A percentile compares a stretch with the other conserved stretches of the same genome.
phyloP scores from a whole-genome alignment of 768 basidiomycete species.

The Hydnum rufescens region DNA sequence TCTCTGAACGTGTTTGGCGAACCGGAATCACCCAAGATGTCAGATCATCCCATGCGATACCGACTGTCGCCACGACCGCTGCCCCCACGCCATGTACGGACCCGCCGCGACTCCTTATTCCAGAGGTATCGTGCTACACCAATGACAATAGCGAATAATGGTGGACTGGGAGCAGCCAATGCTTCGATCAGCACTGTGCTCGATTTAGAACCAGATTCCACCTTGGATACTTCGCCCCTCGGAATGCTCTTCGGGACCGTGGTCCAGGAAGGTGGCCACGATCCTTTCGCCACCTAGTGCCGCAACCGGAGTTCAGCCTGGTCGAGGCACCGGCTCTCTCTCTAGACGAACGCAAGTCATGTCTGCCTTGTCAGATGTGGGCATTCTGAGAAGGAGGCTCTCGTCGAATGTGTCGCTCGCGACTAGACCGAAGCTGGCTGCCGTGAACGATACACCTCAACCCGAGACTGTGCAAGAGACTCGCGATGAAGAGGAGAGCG shows the following conservation, averaged over 20 bases:
- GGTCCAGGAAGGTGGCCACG: background rate
- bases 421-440: background rate
- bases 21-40: background rate
- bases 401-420: background rate
- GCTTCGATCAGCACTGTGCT: background rate
- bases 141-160: background rate
- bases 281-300: background rate
- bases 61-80: background rate
- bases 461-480: background rate
- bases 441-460: background rate
- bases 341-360: background rate
- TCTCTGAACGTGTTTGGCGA: background rate
- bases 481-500: background rate
- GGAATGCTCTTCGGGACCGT: background rate
- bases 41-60: background rate
- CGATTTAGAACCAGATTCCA: background rate
- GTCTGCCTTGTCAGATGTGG: background rate
- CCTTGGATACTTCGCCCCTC: background rate
- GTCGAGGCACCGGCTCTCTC: background rate
- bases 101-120: background rate
- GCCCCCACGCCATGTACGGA: background rate
- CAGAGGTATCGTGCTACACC: constrained; percentile 2
- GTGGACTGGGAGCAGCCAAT: background rate
- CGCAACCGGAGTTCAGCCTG: background rate
- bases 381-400: background rate